A percentile compares a stretch with the other conserved stretches of the same genome.
Evolutionary conservation across 768 basidiomycete species (phyloP).

Genomic region (Tulasnella sp.): DNA sequence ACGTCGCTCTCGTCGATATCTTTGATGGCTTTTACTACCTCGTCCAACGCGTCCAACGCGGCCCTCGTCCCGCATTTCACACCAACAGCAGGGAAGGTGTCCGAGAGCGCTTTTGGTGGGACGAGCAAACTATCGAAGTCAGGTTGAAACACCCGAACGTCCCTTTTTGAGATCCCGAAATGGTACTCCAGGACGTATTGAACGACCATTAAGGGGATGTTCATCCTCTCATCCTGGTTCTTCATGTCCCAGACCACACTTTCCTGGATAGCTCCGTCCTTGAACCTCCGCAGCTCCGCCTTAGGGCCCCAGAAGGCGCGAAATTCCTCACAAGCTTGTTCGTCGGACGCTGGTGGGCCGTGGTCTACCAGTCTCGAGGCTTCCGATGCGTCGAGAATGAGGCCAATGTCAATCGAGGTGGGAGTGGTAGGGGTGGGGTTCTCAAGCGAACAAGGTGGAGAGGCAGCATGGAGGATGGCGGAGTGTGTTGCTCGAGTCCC

Average conservation of each 20-base stretch:
- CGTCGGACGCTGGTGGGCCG: constrained; percentile 69
- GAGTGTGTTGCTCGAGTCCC: constrained; percentile 66
- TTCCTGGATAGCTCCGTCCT: constrained; percentile 88
- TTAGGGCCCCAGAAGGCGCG: constrained; percentile 87
- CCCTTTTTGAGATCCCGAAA: constrained; percentile 52
- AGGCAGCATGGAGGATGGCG: constrained; percentile 46
- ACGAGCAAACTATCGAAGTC: constrained; percentile 32
- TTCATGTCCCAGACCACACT: constrained; percentile 95
- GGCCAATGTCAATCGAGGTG: constrained; percentile 60
- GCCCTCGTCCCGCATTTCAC: constrained; percentile 33
- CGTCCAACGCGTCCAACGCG: constrained; percentile 74
- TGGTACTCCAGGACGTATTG: constrained; percentile 70
- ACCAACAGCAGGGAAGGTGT: neutral
- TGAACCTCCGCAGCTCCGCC: constrained; percentile 89
- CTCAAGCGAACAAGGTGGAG: constrained; percentile 27
- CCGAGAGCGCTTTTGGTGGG: neutral
- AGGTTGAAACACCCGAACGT: constrained; percentile 34
- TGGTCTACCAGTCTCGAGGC: constrained; percentile 88
- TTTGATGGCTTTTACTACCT: constrained; percentile 70
- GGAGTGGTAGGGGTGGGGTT: constrained; percentile 43
- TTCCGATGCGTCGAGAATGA: constrained; percentile 66
- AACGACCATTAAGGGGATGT: constrained; percentile 72
- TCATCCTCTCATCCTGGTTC: constrained; percentile 62
- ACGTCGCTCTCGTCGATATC: constrained; percentile 43
- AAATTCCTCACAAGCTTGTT: constrained; percentile 57